A percentile compares a stretch with the other conserved stretches of the same genome.
Evolutionary conservation across 768 basidiomycete genomes (phyloP).

Genomic region (Crassisporium funariophilum): DNA sequence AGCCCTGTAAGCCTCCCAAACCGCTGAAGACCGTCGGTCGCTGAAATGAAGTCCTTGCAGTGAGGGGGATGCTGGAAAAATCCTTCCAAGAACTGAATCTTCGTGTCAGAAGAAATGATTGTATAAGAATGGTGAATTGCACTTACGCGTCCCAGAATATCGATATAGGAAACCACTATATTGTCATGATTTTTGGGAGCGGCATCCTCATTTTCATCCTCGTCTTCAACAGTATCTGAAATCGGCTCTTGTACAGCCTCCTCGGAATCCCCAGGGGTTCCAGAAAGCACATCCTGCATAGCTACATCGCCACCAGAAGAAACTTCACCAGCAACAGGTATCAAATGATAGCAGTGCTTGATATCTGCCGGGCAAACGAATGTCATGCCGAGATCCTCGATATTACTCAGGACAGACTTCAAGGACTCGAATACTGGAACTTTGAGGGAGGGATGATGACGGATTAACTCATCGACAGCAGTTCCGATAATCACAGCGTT

Average conservation of each 20-base stretch:
- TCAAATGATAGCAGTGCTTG: slow-evolving; percentile 67
- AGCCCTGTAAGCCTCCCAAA: slow-evolving; percentile 79
- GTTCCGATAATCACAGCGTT: slow-evolving; percentile 88
- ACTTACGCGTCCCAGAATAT: slow-evolving; percentile 75
- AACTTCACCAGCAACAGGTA: slow-evolving; percentile 26
- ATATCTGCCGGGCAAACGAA: slow-evolving; percentile 60
- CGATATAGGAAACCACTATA: slow-evolving; percentile 73
- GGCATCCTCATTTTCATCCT: slow-evolving; percentile 27
- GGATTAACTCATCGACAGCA: slow-evolving; percentile 91
- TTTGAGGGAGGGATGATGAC: slow-evolving; percentile 92
- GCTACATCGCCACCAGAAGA: slow-evolving; percentile 38
- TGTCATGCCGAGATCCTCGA: slow-evolving; percentile 71
- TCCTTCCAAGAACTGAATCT: slow-evolving; percentile 84
- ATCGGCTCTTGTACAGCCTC: slow-evolving; percentile 19
- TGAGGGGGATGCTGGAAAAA: slow-evolving; percentile 91
- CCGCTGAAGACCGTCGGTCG: slow-evolving; percentile 70
- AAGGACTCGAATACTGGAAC: slow-evolving; percentile 76
- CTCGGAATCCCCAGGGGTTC: slow-evolving; percentile 1
- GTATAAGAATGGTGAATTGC: background rate
- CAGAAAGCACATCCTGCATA: slow-evolving; percentile 49
- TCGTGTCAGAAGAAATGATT: slow-evolving; percentile 3
- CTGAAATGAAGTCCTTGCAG: slow-evolving; percentile 84
- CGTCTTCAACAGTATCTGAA: slow-evolving; percentile 15
- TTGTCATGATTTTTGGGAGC: slow-evolving; percentile 68
- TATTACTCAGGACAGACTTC: slow-evolving; percentile 65